Evolutionary conservation across 805 yeast species (phyloP).

Genomic region (Brettanomyces naardenensis): DNA sequence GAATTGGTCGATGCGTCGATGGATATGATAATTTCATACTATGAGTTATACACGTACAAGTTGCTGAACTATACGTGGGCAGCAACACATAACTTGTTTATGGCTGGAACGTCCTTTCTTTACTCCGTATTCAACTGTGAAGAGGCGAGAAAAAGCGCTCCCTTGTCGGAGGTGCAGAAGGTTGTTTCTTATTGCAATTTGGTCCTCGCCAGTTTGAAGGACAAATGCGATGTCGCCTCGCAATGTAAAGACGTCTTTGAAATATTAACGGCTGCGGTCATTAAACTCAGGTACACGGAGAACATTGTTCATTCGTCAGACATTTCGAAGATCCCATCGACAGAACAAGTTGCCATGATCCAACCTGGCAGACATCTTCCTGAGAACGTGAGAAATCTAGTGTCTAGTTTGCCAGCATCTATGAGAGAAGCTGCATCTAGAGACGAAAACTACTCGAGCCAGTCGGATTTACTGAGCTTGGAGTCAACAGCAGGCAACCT

Average conservation of each 20-base stretch:
- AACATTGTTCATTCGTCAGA: slow-evolving; percentile 19
- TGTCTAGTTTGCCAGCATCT: slow-evolving; percentile 26
- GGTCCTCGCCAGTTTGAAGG: slow-evolving; percentile 53
- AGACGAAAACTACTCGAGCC: neutral
- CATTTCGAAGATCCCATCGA: slow-evolving; percentile 20
- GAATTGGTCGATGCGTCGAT: slow-evolving; percentile 56
- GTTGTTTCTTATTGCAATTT: slow-evolving; percentile 41
- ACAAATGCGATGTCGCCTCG: slow-evolving; percentile 71
- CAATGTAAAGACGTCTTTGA: slow-evolving; percentile 68
- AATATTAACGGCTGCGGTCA: slow-evolving; percentile 62
- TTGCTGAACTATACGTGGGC: slow-evolving; percentile 86
- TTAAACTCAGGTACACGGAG: slow-evolving; percentile 45
- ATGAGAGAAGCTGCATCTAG: neutral
- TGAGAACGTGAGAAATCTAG: slow-evolving; percentile 31
- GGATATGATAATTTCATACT: slow-evolving; percentile 58
- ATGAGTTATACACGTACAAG: slow-evolving; percentile 45
- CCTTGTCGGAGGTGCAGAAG: slow-evolving; percentile 42
- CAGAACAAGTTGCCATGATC: slow-evolving; percentile 19
- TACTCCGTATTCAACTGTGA: slow-evolving; percentile 67
- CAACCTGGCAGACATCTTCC: slow-evolving; percentile 31
- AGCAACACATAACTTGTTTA: slow-evolving; percentile 79
- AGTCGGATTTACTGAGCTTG: neutral
- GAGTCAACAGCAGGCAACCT: slow-evolving; percentile 1
- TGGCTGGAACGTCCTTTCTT: slow-evolving; percentile 82
- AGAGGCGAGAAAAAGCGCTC: slow-evolving; percentile 38